phyloP scores from a whole-genome alignment of 257 asterid species.

The Primulina huaijiensis region DNA sequence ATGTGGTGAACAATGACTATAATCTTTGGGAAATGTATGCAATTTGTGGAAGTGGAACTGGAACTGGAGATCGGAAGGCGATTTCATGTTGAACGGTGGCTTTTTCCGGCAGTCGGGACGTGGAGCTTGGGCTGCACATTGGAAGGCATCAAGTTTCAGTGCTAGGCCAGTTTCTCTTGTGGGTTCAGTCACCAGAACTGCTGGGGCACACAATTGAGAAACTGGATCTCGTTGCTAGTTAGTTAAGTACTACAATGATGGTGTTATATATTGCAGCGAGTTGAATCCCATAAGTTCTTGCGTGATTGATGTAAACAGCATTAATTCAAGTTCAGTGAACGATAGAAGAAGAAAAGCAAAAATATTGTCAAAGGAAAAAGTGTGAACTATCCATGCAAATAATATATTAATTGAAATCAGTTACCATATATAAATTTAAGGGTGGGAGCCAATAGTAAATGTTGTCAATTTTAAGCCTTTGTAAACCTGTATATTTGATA shows the following conservation, averaged over 20 bases:
- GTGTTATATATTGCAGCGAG: too few relatives aligned
- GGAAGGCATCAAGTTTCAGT: slow-evolving; percentile 75
- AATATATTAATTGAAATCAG: too few relatives aligned
- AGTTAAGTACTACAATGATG: background rate
- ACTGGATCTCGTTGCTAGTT: slow-evolving; percentile 57
- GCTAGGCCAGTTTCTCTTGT: slow-evolving; percentile 72
- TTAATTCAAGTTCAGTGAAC: too few relatives aligned
- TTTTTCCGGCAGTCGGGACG: slow-evolving; percentile 67
- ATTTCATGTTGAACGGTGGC: slow-evolving; percentile 80
- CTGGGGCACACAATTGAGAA: slow-evolving; percentile 63
- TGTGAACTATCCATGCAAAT: too few relatives aligned
- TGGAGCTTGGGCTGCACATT: slow-evolving; percentile 51
- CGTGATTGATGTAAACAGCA: too few relatives aligned
- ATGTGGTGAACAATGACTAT: slow-evolving; percentile 84
- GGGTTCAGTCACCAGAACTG: slow-evolving; percentile 49
- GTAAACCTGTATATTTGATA: too few relatives aligned
- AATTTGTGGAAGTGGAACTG: slow-evolving; percentile 78
- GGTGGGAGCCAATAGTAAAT: too few relatives aligned
- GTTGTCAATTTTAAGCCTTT: too few relatives aligned
- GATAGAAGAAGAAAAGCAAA: too few relatives aligned
- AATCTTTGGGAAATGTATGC: slow-evolving; percentile 96
- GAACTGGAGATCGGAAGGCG: slow-evolving; percentile 92
- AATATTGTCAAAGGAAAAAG: too few relatives aligned
- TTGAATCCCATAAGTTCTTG: too few relatives aligned
- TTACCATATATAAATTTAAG: too few relatives aligned